Conservation (phyloP, 345 rosid species). For the Conringia planisiliqua region DNA sequence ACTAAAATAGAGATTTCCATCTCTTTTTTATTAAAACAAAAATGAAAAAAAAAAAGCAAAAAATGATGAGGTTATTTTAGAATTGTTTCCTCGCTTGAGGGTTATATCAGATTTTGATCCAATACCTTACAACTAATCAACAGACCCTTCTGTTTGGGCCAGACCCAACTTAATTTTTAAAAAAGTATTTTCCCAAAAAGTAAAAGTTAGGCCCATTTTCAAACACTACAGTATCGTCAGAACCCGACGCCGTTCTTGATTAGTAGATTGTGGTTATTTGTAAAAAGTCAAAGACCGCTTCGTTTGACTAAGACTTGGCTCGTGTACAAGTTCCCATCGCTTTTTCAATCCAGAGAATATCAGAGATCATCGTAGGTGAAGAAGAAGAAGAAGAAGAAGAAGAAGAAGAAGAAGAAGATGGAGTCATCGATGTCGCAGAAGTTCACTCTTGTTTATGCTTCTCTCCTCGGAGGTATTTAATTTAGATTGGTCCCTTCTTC, state of each 20-base stretch:
- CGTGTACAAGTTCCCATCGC: not conserved
- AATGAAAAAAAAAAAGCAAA: too few relatives aligned
- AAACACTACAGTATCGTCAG: not conserved
- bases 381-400: conserved; percentile 35
- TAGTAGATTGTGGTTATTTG: not conserved
- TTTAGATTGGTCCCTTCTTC: not conserved
- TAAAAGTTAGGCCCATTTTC: not conserved
- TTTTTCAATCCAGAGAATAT: not conserved
- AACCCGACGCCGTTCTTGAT: not conserved
- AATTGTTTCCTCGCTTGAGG: too few relatives aligned
- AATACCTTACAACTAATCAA: too few relatives aligned
- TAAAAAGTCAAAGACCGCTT: not conserved
- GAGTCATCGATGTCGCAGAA: conserved; percentile 37
- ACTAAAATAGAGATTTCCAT: too few relatives aligned
- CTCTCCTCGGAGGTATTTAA: conserved; percentile 58
- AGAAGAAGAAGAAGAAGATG: conserved; percentile 37
- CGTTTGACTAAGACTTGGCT: not conserved
- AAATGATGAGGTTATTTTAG: too few relatives aligned
- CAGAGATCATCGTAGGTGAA: conserved; percentile 18
- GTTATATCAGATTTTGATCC: too few relatives aligned
- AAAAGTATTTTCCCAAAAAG: too few relatives aligned
- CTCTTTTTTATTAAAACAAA: too few relatives aligned
- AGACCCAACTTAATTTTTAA: too few relatives aligned
- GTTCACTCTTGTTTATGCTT: conserved; percentile 35
- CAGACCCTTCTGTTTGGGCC: too few relatives aligned